Evolutionary conservation across 2,329 filamentous ascomycete genomes (phyloP), one percentile per base, ranked within the genome.

Genomic region (Penicillium brevicompactum): DNA sequence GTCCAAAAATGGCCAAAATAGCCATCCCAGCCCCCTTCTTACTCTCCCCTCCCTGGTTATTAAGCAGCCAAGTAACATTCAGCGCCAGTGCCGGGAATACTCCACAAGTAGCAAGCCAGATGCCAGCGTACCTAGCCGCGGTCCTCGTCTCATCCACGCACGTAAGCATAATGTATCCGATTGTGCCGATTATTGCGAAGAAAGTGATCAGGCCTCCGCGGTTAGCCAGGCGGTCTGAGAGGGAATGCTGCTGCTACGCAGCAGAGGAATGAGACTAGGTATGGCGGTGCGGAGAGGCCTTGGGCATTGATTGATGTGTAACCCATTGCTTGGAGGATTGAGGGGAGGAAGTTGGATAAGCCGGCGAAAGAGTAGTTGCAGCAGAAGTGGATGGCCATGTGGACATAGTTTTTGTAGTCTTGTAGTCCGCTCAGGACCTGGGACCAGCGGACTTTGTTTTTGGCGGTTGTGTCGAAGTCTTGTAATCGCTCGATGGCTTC

Each of bases 401-500:
- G 73, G 5, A 71, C 46, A 43, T 70, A 74, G 49, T 71, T 74
- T 49, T 75, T 68, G 58, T 74, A 72, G 55, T 77, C 75, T 2
- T 57, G 45, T 9, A 77, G 55, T 0, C 70, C 71, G 7, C 67
- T 64, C 7, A 70, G 49, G 1, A 76, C 61, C 47, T 77, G 74
- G n/a, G 57, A 57, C 64, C 68, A 67, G 54, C 65, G 63, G 10
- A 72, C 22, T 21, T 59, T 59, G 24, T 51, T 57, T 41, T 71
- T 71, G 0, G 55, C 61, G 1, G 68, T 71, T 27, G 55, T 55
- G 34, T 71, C 65, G 46, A 68, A 49, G 5, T 56, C 57, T 16
- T 62, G 56, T 2, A 85, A 70, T 11, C 83, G 76, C 22, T 79
- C 77, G 16, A 84, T 77, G 41, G 80, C 80, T 51, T 82, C 69